Evolutionary conservation across 2,329 filamentous ascomycete genomes (phyloP).

Genomic region (Talaromyces sp.): DNA sequence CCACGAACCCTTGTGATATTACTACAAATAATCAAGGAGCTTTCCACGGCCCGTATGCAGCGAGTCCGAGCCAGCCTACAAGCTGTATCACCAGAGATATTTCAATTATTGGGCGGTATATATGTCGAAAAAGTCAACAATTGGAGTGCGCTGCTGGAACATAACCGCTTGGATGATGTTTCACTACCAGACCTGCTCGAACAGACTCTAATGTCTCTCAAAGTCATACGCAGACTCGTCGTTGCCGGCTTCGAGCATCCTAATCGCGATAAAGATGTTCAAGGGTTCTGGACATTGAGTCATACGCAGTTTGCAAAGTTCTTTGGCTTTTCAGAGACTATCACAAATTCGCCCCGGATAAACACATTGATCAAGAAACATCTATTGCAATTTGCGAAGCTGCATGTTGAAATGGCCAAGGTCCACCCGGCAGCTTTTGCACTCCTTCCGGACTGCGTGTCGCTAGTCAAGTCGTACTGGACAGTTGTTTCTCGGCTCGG

Average conservation of each 20-base stretch:
- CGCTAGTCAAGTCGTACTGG: slow-evolving; percentile 82
- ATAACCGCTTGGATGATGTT: slow-evolving; percentile 57
- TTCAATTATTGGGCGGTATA: slow-evolving; percentile 73
- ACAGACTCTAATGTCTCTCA: slow-evolving; percentile 75
- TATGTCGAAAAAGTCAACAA: slow-evolving; percentile 69
- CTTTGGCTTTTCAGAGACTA: slow-evolving; percentile 60
- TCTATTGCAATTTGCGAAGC: slow-evolving; percentile 82
- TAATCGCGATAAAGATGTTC: slow-evolving; percentile 71
- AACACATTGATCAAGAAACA: slow-evolving; percentile 75
- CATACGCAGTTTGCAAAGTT: slow-evolving; percentile 76
- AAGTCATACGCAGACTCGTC: slow-evolving; percentile 73
- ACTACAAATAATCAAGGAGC: slow-evolving; percentile 84
- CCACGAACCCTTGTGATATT: slow-evolving; percentile 71
- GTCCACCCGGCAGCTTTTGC: slow-evolving; percentile 79
- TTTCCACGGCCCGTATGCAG: slow-evolving; percentile 73
- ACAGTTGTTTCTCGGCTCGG: slow-evolving; percentile 72
- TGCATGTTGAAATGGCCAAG: slow-evolving; percentile 82
- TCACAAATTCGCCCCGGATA: slow-evolving; percentile 52
- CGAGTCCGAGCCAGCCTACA: slow-evolving; percentile 74
- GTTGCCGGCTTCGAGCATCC: slow-evolving; percentile 81
- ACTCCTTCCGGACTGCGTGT: slow-evolving; percentile 72
- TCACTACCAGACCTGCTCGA: slow-evolving; percentile 64
- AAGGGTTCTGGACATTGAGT: slow-evolving; percentile 75
- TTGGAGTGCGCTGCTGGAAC: slow-evolving; percentile 64
- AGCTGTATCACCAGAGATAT: slow-evolving; percentile 73